These are phyloP conservation scores for Rhodamnia argentea DNA, from an alignment of 345 rosid species.

Conservation along the genomic window DNA sequence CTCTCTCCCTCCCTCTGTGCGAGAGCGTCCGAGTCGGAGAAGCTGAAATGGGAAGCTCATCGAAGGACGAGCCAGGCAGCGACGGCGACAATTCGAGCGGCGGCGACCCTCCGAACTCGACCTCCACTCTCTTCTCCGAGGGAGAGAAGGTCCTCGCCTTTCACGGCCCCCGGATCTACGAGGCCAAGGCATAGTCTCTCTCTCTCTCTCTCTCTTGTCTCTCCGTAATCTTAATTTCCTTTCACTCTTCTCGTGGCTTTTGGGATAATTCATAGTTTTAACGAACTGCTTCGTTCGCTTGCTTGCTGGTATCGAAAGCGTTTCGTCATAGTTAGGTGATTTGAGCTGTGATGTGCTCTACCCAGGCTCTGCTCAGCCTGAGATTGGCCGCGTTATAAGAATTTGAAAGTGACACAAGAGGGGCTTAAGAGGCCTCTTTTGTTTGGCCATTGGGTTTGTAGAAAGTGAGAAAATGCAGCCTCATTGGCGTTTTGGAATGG, in stretches of 20 bases:
- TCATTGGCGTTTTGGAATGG: not conserved
- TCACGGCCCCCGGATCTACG: conserved; percentile 95
- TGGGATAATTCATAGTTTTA: not conserved
- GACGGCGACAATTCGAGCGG: conserved; percentile 75
- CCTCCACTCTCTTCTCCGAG: conserved; percentile 56
- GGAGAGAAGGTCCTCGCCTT: conserved; percentile 95
- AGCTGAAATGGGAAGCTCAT: conserved; percentile 64
- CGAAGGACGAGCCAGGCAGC: conserved; percentile 55
- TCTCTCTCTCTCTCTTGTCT: not conserved
- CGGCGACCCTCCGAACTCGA: conserved; percentile 48
- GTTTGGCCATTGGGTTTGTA: not conserved
- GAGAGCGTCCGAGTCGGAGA: not conserved
- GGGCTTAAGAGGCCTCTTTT: not conserved
- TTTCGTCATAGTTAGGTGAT: not conserved
- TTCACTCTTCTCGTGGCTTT: not conserved
- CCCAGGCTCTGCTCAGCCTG: not conserved
- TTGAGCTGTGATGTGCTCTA: not conserved
- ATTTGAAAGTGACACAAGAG: not conserved
- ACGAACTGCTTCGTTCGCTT: not conserved
- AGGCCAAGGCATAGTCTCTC: conserved; percentile 61
- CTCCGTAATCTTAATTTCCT: not conserved
- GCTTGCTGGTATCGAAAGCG: not conserved
- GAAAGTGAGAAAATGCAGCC: not conserved
- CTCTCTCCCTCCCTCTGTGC: not conserved
- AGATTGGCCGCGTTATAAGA: not conserved